phyloP scores from a whole-genome alignment of 2,329 filamentous ascomycete species.

The Clarireedia monteithiana region DNA sequence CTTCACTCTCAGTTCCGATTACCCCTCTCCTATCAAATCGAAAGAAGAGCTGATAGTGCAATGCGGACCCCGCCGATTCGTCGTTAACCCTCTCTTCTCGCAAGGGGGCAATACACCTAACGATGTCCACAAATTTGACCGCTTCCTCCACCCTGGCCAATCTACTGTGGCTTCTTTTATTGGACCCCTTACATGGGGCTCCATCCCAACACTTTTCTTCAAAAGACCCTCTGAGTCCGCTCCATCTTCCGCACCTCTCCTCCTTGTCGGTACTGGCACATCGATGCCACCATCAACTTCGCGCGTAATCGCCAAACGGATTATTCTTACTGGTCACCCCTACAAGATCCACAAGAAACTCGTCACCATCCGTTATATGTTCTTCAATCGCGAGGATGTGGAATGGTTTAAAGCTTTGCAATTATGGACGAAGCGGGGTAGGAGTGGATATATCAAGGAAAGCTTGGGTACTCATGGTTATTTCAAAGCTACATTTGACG shows the following conservation, averaged over 20 bases:
- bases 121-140: conserved; percentile 94
- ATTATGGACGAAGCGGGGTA: conserved; percentile 84
- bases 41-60: conserved; percentile 92
- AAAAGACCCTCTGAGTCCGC: conserved; percentile 44
- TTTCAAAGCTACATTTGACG: conserved; percentile 98
- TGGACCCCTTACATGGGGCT: conserved; percentile 86
- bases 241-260: conserved; percentile 45
- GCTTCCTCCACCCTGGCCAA: conserved; percentile 83
- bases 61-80: conserved; percentile 77
- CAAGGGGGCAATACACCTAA: conserved; percentile 85
- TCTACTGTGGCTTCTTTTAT: conserved; percentile 85
- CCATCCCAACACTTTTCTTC: conserved; percentile 86
- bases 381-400: conserved; percentile 94
- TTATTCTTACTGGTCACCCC: conserved; percentile 90
- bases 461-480: conserved; percentile 95
- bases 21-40: conserved; percentile 69
- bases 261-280: conserved; percentile 80
- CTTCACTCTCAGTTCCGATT: conserved; percentile 74
- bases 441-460: conserved; percentile 91
- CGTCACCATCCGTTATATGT: conserved; percentile 98
- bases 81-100: conserved; percentile 87
- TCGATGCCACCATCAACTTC: conserved; percentile 67
- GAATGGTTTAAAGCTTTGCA: conserved; percentile 97
- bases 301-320: conserved; percentile 86
- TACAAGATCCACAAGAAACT: conserved; percentile 99